Conservation (phyloP, 225 moss, liverwort and hornwort species). For the Neckera pumila region DNA sequence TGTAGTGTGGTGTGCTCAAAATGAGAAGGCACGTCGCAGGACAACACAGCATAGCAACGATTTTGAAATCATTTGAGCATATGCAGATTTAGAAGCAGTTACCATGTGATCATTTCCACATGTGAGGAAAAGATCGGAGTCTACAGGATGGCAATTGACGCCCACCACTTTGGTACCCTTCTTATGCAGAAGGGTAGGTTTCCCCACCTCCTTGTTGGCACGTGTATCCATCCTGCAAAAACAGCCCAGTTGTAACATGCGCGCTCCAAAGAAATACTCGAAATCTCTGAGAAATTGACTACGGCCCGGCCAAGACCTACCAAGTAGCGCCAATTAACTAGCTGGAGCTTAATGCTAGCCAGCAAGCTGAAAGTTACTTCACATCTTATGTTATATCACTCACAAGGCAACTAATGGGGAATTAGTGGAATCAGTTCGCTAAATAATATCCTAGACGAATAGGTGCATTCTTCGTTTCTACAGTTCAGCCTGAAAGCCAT, state of each 20-base stretch:
- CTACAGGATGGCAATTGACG: slow-evolving; percentile 65
- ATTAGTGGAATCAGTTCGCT: neutral
- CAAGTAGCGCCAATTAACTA: neutral
- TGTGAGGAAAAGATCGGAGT: slow-evolving; percentile 58
- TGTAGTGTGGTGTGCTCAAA: neutral
- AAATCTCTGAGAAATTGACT: neutral
- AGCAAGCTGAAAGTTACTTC: neutral
- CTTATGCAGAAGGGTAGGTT: slow-evolving; percentile 44
- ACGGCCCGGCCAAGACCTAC: neutral
- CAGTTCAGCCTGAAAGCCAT: neutral
- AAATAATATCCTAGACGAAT: neutral
- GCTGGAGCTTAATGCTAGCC: neutral
- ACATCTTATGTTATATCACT: neutral
- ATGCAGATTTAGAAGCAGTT: neutral
- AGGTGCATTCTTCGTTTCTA: neutral
- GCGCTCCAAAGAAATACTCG: neutral
- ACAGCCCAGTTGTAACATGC: neutral
- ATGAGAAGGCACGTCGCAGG: neutral
- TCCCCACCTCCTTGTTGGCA: slow-evolving; percentile 40
- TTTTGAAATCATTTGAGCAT: neutral
- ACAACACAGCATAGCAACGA: neutral
- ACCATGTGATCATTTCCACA: slow-evolving; percentile 86
- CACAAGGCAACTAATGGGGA: neutral
- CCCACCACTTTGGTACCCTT: slow-evolving; percentile 85
- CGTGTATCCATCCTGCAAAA: slow-evolving; percentile 60